Base-by-base conservation (phyloP, 164 flowering plant species). In the Piper betle region DNA sequence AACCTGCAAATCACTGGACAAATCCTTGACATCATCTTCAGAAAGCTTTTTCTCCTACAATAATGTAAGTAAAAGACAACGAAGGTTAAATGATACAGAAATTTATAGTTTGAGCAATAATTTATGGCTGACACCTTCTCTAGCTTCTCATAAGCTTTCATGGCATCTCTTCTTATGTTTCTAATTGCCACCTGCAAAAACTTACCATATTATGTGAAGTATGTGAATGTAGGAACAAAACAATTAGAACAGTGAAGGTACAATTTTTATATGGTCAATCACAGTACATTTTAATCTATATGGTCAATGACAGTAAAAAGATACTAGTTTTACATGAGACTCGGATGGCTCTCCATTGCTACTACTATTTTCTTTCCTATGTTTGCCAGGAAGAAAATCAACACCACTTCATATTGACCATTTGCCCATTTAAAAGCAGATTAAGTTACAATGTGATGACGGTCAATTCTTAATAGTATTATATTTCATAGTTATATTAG, bases 1-100 rank as follows among this genome's bases (percentile, higher is more conserved):
- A n/a, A 89, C 98, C 96, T 92, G 96, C 75, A 92, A 73, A 81
- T 89, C 98, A 78, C 77, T 71, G 20, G 95, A 81, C 58, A 92
- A 77, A 69, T 87, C 98, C 75, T 86, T 92, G 61, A 89, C 93
- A 79, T 79, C 86, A 68, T 92, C 98, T 80, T 87, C 96, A 13
- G 96, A 92, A 37, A 92, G 87, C 73, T 92, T 92, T 75, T 89
- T 92, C 61, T 92, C 98, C 98, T 92, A 78, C 63, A 63, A 57
- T 63, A n/a, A n/a, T n/a, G n/a, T 16, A 40, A 62, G 17, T 48
- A 62, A n/a, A 52, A n/a, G 48, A 53, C 59, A 41, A 39, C 17
- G 10, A 53, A 16, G 11, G 10, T 8, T 41, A 6, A 2, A 39
- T 12, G n/a, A 25, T 64, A 46, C 54, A 10, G 42, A 62, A 57